phyloP scores from a whole-genome alignment of 2,329 filamentous ascomycete species.

The Pseudogymnoascus verrucosus region DNA sequence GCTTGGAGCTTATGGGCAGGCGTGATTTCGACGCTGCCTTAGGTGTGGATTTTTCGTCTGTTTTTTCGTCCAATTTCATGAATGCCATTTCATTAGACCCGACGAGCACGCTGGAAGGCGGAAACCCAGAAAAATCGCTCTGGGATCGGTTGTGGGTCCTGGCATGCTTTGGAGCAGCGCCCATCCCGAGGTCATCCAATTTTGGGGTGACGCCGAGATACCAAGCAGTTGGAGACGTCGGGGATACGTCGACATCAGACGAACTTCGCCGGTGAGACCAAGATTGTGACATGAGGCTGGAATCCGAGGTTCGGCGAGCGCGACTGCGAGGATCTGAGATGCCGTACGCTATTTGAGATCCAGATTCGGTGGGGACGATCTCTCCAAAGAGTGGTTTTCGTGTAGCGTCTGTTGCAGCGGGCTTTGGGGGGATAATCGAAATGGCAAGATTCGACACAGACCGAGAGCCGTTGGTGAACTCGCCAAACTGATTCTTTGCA shows the following conservation, averaged over 20 bases:
- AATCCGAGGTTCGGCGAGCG: slow-evolving; percentile 61
- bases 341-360: slow-evolving; percentile 49
- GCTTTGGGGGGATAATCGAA: slow-evolving; percentile 22
- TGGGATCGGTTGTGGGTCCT: slow-evolving; percentile 44
- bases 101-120: slow-evolving; percentile 15
- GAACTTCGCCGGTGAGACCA: slow-evolving; percentile 43
- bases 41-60: not conserved
- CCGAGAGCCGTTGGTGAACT: slow-evolving; percentile 33
- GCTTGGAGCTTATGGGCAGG: slow-evolving; percentile 21
- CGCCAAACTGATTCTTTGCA: slow-evolving; percentile 34
- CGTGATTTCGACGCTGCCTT: slow-evolving; percentile 17
- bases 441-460: slow-evolving; percentile 35
- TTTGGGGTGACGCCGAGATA: slow-evolving; percentile 42
- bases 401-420: slow-evolving; percentile 19
- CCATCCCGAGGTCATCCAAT: slow-evolving; percentile 31
- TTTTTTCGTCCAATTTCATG: not conserved
- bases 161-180: slow-evolving; percentile 21
- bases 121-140: slow-evolving; percentile 48
- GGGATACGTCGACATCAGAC: slow-evolving; percentile 49
- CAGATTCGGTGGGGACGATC: slow-evolving; percentile 52
- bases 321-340: slow-evolving; percentile 41
- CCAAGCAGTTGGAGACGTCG: slow-evolving; percentile 60
- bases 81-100: not conserved
- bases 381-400: slow-evolving; percentile 67
- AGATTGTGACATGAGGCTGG: slow-evolving; percentile 50